Conservation (phyloP, 1,139 yeast genomes). For the Blastobotrys buckinghamii region DNA sequence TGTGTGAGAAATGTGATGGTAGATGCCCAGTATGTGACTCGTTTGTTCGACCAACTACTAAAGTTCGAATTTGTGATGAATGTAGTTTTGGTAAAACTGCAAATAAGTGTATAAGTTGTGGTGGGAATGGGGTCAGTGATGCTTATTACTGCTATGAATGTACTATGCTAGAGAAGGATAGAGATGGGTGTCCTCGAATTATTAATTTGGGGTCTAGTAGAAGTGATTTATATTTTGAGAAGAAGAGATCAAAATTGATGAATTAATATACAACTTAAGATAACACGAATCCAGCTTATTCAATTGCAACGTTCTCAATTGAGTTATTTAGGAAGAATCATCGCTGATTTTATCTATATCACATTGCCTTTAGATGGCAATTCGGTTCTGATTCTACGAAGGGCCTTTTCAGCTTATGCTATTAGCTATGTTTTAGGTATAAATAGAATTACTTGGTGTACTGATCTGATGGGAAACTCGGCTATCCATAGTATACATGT, state of each 20-base stretch:
- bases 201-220: constrained; percentile 72
- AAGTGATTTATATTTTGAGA: constrained; percentile 62
- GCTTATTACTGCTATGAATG: constrained; percentile 89
- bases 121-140: constrained; percentile 50
- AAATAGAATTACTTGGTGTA: no score
- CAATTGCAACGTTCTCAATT: no score
- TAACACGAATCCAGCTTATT: no score
- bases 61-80: constrained; percentile 75
- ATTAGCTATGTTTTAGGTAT: no score
- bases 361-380: no score
- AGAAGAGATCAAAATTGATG: constrained; percentile 28
- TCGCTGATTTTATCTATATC: no score
- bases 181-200: constrained; percentile 92
- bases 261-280: neutral
- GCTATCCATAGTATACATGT: no score
- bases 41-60: constrained; percentile 66
- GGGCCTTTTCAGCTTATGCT: no score
- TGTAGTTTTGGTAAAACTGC: constrained; percentile 67
- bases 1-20: constrained; percentile 88
- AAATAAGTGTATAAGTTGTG: constrained; percentile 71
- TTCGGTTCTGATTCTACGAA: no score
- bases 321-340: no score
- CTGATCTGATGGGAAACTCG: no score
- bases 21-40: constrained; percentile 90
- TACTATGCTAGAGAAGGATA: constrained; percentile 67